Percentiles rank a stretch among this genome's conserved stretches.
phyloP scores from a whole-genome alignment of 2,329 filamentous ascomycete species.

The Epichloe sp. region DNA sequence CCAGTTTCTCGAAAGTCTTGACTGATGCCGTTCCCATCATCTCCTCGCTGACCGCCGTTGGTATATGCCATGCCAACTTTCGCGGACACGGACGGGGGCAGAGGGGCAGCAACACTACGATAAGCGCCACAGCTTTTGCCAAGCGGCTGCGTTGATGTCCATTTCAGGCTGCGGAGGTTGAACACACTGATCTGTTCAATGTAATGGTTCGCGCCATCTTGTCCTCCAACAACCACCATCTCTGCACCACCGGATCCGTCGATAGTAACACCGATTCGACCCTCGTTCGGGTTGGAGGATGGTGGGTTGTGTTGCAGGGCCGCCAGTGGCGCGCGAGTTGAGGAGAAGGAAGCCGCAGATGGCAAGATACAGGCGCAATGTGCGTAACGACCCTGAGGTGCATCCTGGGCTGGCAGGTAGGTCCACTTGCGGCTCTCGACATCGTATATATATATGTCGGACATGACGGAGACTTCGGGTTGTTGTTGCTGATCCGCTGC shows the following conservation, averaged over 20 bases:
- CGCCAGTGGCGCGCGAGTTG: constrained; percentile 68
- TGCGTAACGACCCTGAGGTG: constrained; percentile 87
- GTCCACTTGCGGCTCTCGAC: constrained; percentile 74
- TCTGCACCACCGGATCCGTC: constrained; percentile 88
- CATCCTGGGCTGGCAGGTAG: constrained; percentile 63
- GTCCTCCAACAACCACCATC: constrained; percentile 93
- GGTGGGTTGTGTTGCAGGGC: constrained; percentile 84
- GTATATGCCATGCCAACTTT: constrained; percentile 51
- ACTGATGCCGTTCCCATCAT: constrained; percentile 34
- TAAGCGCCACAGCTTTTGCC: constrained; percentile 94
- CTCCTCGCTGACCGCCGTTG: constrained; percentile 26
- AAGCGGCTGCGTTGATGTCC: constrained; percentile 78
- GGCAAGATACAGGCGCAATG: constrained; percentile 90
- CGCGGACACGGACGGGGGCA: constrained; percentile 52
- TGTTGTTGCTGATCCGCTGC: constrained; percentile 34
- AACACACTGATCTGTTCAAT: constrained; percentile 99
- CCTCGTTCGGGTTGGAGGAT: constrained; percentile 72
- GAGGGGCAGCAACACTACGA: constrained; percentile 81
- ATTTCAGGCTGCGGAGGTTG: constrained; percentile 87
- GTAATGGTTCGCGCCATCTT: constrained; percentile 96
- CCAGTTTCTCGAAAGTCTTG: constrained; percentile 42
- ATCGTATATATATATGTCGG: constrained; percentile 92
- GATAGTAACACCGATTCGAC: constrained; percentile 73
- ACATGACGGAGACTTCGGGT: constrained; percentile 91
- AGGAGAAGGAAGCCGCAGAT: constrained; percentile 77